These are phyloP conservation scores for Fusarium transvaalense DNA, from an alignment of 2,329 filamentous ascomycete species.

Conservation along the genomic window DNA sequence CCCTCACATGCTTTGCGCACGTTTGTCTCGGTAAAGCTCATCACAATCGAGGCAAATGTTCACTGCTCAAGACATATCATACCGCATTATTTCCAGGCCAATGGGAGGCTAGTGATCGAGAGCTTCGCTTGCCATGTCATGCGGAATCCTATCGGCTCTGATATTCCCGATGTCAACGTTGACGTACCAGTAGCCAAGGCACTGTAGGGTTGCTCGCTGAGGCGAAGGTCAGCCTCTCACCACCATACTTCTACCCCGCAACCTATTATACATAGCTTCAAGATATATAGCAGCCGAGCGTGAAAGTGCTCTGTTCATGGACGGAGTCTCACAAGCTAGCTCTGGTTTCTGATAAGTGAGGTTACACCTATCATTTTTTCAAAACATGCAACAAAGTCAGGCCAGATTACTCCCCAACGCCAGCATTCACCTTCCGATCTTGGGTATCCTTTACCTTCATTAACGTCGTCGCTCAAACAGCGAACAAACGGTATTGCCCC, in stretches of 20 bases:
- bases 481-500: slow-evolving; percentile 24
- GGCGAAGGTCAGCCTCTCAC: background rate
- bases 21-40: background rate
- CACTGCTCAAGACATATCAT: background rate
- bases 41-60: background rate
- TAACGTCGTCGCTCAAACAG: slow-evolving; percentile 24
- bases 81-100: background rate
- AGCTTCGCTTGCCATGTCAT: background rate
- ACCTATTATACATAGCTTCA: background rate
- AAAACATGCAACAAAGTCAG: slow-evolving; percentile 9
- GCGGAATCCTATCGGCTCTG: background rate
- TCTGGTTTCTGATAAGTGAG: background rate
- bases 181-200: background rate
- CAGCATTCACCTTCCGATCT: slow-evolving; percentile 25
- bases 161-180: background rate
- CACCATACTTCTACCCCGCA: background rate
- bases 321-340: background rate
- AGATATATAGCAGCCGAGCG: background rate
- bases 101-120: background rate
- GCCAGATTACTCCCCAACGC: slow-evolving; percentile 29
- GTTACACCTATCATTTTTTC: background rate
- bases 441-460: slow-evolving; percentile 28
- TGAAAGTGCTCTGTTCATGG: background rate
- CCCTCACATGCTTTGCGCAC: background rate
- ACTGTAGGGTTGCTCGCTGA: background rate